Percentiles rank a stretch among this genome's conserved stretches.
These are phyloP conservation scores for Phytophthora sansomeana DNA, from an alignment of 352 stramenopile genomes.

Conservation along the genomic window DNA sequence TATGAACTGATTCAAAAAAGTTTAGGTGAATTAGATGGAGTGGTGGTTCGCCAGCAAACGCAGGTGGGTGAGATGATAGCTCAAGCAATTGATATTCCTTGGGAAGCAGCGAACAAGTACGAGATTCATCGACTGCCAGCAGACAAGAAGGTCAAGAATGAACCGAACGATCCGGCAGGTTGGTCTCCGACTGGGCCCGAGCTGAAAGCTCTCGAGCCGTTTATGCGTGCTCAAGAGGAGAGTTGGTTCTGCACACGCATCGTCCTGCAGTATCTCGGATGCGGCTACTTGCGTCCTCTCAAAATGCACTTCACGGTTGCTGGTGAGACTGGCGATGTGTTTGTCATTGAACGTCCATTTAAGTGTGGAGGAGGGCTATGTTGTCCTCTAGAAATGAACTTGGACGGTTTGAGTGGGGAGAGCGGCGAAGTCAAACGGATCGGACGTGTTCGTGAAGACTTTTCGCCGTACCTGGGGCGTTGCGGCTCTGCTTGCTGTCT, in stretches of 20 bases:
- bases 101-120: conserved; percentile 73
- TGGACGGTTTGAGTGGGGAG: conserved; percentile 35
- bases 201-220: conserved; percentile 55
- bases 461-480: conserved; percentile 55
- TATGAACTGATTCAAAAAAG: conserved; percentile 33
- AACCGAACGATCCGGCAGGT: conserved; percentile 48
- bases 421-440: conserved; percentile 33
- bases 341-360: conserved; percentile 53
- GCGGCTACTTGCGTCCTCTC: conserved; percentile 48
- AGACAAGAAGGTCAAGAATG: conserved; percentile 63
- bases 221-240: conserved; percentile 57
- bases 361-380: conserved; percentile 45
- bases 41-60: conserved; percentile 65
- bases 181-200: conserved; percentile 57
- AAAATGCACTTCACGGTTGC: conserved; percentile 54
- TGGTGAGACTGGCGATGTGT: conserved; percentile 53
- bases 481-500: conserved; percentile 56
- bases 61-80: conserved; percentile 57
- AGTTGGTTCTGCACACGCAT: conserved; percentile 45
- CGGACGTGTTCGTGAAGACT: conserved; percentile 62
- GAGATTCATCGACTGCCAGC: conserved; percentile 48
- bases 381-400: conserved; percentile 55
- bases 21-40: conserved; percentile 43
- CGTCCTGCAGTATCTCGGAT: conserved; percentile 48
- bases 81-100: conserved; percentile 58